A percentile compares a stretch with the other conserved stretches of the same genome.
These are phyloP conservation scores for Fusarium odoratissimum DNA, from an alignment of 2,329 filamentous ascomycete genomes.

Conservation along the genomic window DNA sequence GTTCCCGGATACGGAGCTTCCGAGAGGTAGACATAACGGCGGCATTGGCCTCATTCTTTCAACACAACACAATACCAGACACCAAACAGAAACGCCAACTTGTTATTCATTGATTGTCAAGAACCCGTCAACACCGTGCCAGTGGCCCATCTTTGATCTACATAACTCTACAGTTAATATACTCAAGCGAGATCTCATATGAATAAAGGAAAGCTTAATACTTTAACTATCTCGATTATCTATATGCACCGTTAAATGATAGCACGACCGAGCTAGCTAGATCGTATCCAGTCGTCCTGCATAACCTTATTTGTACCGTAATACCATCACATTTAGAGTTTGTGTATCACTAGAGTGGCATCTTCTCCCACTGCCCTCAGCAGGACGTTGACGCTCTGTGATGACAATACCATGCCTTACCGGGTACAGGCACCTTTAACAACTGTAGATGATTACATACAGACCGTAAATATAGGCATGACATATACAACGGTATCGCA, in stretches of 20 bases:
- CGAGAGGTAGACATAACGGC: neutral
- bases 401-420: neutral
- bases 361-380: neutral
- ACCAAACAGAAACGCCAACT: neutral
- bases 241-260: neutral
- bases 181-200: neutral
- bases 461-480: neutral
- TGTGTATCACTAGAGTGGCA: neutral
- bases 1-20: neutral
- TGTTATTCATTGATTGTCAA: neutral
- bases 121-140: neutral
- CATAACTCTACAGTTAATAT: neutral
- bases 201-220: neutral
- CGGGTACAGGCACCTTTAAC: neutral
- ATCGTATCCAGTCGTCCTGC: neutral
- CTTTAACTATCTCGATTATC: neutral
- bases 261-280: neutral
- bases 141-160: neutral
- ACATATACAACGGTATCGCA: neutral
- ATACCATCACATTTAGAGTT: neutral
- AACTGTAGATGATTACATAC: neutral
- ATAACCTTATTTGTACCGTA: neutral
- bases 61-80: neutral
- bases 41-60: neutral
- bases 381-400: neutral